Evolutionary conservation across 1,139 yeast species (phyloP), one percentile per base, ranked within the genome.

Genomic region (Starmera stellimalicola): DNA sequence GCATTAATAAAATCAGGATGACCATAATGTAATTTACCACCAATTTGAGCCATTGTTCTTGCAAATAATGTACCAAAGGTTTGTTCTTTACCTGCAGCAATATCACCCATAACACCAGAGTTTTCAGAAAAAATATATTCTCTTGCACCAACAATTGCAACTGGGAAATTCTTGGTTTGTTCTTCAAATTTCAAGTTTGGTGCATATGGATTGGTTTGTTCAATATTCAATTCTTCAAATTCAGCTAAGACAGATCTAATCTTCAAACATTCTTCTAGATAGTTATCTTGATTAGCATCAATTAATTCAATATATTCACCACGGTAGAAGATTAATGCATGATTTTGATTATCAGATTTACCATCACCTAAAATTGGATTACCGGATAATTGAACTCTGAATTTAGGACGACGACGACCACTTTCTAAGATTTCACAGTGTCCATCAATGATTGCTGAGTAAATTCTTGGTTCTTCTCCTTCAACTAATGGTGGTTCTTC

Each of bases 81-180:
- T 65, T 91, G 98, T 73, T 91, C 98, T 69, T 91, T 91, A 76
- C 97, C 98, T 47, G 98, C 98, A 52, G 98, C 98, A 61, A 91
- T 94, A 65, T 91, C 98, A 79, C 98, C 98, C 50, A 91, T 73
- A 54, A 91, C 84, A 81, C 98, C 98, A 47, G 95, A 82, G 68
- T 88, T 91, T 65, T 91, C 98, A 43, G 96, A 85, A 82, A 91
- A 91, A 66, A 91, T 91, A 65, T 91, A 91, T 67, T 91, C 98
- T 70, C 98, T 82, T 37, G 98, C 97, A 77, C 98, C 98, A 52
- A 91, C 85, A 58, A 91, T 88, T 38, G 98, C 98, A 52, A 91
- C 98, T 23, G 98, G 98, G 52, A 76, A 73, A 50, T 62, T 68
- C 37, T 62, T 58, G 26, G 55, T 52, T 44, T 60, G 62, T 34